Base-by-base conservation (phyloP, 1,284 basidiomycete species). In the Naganishia cerealis region DNA sequence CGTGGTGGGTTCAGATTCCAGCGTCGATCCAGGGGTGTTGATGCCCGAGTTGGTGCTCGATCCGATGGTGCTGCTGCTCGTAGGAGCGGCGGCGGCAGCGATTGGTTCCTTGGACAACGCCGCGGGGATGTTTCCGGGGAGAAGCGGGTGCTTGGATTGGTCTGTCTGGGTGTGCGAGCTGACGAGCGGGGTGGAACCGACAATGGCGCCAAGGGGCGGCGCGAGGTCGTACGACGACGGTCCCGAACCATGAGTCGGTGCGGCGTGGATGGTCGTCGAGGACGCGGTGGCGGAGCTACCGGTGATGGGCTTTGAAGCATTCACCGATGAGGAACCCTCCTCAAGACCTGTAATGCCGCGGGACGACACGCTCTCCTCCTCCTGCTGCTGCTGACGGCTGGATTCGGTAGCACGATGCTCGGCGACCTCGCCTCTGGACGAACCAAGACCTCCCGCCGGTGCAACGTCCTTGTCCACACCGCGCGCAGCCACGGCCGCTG, bases 201-300 rank as follows among this genome's bases (percentile, higher is more conserved):
- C 53, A 24, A 68, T 65, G 10, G 48, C 61, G 18, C 67, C 67
- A 33, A 68, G 61, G 21, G 67, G 61, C 33, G 67, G 67, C 4
- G 67, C 67, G 26, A 68, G 67, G n/a, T 57, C 67, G 39, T 63
- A 54, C 16, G n/a, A 54, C 16, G n/a, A 9, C 13, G 61, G 50
- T 40, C 50, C 61, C 24, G 61, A 63, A 16, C 58, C 61, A 50
- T 50, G 21, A 33, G 46, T 13, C 10, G n/a, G 8, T 39, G 50
- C 33, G 24, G n/a, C 21, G 57, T 59, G 57, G 26, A 29, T 48
- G 24, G 38, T 54, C 10, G 50, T 53, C 46, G 46, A 24, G 21
- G 46, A 21, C 46, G 46, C 10, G 10, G 63, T 57, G 3, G 63
- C 48, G 18, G 40, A 15, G 3, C n/a, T 12, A n/a, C 21, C 9